Evolutionary conservation across 352 stramenopile genomes (phyloP), one percentile per base, ranked within the genome.

Genomic region (Phytophthora chlamydospora): DNA sequence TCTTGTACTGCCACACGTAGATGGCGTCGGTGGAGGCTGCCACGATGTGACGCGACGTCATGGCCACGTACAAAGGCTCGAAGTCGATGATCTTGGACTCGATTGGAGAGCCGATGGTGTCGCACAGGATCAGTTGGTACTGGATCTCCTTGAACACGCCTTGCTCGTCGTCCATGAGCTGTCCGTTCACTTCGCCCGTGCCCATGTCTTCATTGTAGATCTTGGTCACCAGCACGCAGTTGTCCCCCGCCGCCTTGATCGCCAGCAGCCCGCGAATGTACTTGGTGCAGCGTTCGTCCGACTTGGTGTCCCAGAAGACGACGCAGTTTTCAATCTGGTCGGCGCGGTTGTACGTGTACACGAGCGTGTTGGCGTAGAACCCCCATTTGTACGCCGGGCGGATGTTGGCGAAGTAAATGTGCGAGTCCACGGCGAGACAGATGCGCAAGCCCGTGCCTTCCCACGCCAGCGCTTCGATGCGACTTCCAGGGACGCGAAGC

Each of bases 391-490:
- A 98, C 35, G 87, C 83, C 16, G 85, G 90, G 6, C 95, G 88
- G 42, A 98, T 95, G 73, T 98, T 98, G 33, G 94, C 95, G 73
- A 98, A 98, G 80, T 97, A 98, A 48, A 98, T 98, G 77, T 96
- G 93, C 16, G 89, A 93, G 71, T 97, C 95, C 17, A 98, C 93
- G 0, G 95, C 95, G 14, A 98, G 65, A 38, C 93, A 96, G 39
- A 98, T 95, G 31, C 93, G 79, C 35, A 98, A 59, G 12, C 93
- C 92, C 2, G 77, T 81, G 51, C 92, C 91, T 78, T 98, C 94
- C 94, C 94, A 98, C 24, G 88, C 88, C 6, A 98, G 63, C 8
- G 83, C 82, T 64, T 93, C 87, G 52, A 98, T 97, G 32, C 76
- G 69, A 43, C 73, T 88, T 6, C 92, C 91, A 4, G 94, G 93